Percentiles rank a stretch among this genome's conserved stretches.
Evolutionary conservation across 2,329 filamentous ascomycete genomes (phyloP).

Genomic region (Albophoma yamanashiensis): DNA sequence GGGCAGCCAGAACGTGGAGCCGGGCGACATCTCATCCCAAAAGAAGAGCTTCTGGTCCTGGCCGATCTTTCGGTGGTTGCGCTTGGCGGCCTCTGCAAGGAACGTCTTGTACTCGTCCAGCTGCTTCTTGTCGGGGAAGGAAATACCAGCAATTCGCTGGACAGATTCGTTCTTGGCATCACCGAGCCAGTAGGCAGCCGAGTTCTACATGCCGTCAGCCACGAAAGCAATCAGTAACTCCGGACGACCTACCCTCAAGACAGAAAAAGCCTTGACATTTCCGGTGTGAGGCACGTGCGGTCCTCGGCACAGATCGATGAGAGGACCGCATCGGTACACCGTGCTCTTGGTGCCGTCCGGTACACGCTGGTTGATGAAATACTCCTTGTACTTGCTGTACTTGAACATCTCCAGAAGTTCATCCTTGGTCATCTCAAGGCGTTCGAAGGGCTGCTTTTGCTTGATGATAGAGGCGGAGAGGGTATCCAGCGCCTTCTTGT

Average conservation of each 20-base stretch:
- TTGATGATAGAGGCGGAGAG: conserved; percentile 80
- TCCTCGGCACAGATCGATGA: conserved; percentile 92
- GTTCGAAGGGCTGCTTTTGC: conserved; percentile 92
- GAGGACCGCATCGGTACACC: conserved; percentile 84
- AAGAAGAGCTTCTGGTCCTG: conserved; percentile 96
- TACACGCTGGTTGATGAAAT: conserved; percentile 68
- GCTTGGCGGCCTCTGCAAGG: conserved; percentile 94
- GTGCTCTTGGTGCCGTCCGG: conserved; percentile 82
- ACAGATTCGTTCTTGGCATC: conserved; percentile 90
- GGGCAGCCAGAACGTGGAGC: conserved; percentile 84
- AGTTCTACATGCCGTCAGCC: conserved; percentile 43
- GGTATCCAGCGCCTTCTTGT: conserved; percentile 78
- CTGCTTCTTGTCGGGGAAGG: conserved; percentile 89
- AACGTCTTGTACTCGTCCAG: conserved; percentile 91
- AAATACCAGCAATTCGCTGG: conserved; percentile 93
- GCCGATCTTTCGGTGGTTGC: conserved; percentile 88
- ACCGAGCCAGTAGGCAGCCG: conserved; percentile 79
- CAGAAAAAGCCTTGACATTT: conserved; percentile 87
- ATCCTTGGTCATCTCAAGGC: conserved; percentile 79
- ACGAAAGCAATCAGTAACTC: neutral
- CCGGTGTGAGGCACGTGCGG: conserved; percentile 89
- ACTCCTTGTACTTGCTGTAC: conserved; percentile 97
- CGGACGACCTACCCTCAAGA: conserved; percentile 54
- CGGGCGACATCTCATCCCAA: conserved; percentile 89
- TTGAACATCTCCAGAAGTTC: conserved; percentile 89